These are phyloP conservation scores for Litsea cubeba DNA, from an alignment of 164 flowering plant species.

Conservation along the genomic window DNA sequence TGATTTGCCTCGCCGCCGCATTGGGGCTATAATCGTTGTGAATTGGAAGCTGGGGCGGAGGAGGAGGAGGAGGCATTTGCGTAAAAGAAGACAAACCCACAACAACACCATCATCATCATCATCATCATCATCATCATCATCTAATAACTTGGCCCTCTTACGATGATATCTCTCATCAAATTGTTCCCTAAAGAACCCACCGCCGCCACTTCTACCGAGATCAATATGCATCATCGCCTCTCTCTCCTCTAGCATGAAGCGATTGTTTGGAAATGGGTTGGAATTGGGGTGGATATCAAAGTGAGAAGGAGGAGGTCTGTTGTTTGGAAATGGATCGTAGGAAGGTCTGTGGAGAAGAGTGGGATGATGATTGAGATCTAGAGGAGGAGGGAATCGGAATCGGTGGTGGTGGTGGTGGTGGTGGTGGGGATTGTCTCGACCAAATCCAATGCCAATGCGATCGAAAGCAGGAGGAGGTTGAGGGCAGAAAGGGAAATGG, in stretches of 20 bases:
- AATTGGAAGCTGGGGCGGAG: neutral
- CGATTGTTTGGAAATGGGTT: too few relatives aligned
- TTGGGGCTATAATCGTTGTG: conserved; percentile 7
- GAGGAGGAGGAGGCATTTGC: neutral
- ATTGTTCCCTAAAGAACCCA: conserved; percentile 17
- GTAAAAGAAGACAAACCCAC: conserved; percentile 5
- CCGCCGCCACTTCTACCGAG: conserved; percentile 10
- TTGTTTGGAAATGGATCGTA: conserved; percentile 20
- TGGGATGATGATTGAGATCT: neutral
- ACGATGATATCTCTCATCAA: conserved; percentile 27
- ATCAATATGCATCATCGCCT: neutral
- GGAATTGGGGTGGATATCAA: neutral
- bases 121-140: conserved; percentile 30
- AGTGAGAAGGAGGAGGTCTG: neutral
- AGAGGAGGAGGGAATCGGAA: neutral
- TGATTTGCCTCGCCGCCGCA: neutral
- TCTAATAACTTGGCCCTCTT: conserved; percentile 61
- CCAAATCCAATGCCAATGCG: neutral
- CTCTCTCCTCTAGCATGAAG: too few relatives aligned
- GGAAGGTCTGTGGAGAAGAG: conserved; percentile 18
- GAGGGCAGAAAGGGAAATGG: conserved; percentile 81
- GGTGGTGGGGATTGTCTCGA: conserved; percentile 5
- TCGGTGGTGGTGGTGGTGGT: neutral
- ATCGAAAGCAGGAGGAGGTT: conserved; percentile 20
- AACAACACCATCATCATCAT: conserved; percentile 24